Conservation (phyloP, 2,329 filamentous ascomycete species). For the Dryadomyces quercus-mongolicae region DNA sequence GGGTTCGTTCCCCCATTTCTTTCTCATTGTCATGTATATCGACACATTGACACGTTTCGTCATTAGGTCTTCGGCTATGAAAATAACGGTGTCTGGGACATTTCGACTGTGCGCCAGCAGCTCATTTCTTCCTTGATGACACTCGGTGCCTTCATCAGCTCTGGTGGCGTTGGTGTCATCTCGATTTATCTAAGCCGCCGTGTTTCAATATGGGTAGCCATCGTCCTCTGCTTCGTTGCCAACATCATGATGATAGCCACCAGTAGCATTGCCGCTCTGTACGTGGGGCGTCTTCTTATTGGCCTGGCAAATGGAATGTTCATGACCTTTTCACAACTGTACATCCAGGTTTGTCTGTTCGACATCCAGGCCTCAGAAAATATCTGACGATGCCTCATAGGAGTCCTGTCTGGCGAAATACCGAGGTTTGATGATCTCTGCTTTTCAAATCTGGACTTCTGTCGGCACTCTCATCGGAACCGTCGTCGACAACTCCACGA, state of each 20-base stretch:
- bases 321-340: conserved; percentile 36
- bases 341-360: conserved; percentile 17
- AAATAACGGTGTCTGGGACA: conserved; percentile 20
- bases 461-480: conserved; percentile 29
- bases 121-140: conserved; percentile 36
- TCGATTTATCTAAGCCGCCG: conserved; percentile 21
- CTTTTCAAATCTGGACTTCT: conserved; percentile 20
- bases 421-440: conserved; percentile 23
- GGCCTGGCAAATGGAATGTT: conserved; percentile 45
- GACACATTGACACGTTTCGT: not conserved
- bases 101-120: conserved; percentile 30
- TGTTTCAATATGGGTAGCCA: conserved; percentile 31
- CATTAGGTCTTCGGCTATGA: not conserved
- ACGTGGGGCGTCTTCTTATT: conserved; percentile 40
- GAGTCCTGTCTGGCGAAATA: conserved; percentile 19
- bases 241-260: conserved; percentile 49
- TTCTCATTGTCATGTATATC: not conserved
- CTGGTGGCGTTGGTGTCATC: conserved; percentile 26
- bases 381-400: conserved; percentile 20
- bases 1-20: conserved; percentile 17
- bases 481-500: conserved; percentile 37
- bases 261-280: conserved; percentile 37
- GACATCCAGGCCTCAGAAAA: not conserved
- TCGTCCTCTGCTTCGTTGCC: conserved; percentile 33
- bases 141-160: conserved; percentile 32